A percentile compares a stretch with the other conserved stretches of the same genome.
phyloP scores from a whole-genome alignment of 75 land plant species.

The Cunninghamia lanceolata region DNA sequence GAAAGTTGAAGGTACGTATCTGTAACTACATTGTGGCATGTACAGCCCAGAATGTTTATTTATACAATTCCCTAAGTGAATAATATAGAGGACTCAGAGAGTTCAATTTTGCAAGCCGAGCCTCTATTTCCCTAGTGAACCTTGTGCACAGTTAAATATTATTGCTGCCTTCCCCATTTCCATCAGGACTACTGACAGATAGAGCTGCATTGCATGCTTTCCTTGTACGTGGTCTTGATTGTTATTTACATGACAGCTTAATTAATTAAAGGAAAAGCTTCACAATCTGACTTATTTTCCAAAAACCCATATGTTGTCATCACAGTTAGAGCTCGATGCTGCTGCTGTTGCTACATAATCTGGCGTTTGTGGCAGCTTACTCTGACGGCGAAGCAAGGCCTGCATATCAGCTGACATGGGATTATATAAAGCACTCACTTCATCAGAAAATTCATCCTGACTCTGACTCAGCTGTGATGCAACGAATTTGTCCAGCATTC shows the following conservation, averaged over 20 bases:
- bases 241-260: constrained; percentile 2
- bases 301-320: constrained; percentile 6
- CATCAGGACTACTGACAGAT: background rate
- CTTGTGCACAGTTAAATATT: background rate
- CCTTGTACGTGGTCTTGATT: background rate
- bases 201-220: background rate
- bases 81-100: background rate
- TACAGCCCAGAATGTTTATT: background rate
- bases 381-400: background rate
- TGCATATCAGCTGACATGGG: background rate
- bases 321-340: constrained; percentile 8
- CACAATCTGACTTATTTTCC: constrained; percentile 1
- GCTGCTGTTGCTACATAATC: constrained; percentile 10
- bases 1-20: background rate
- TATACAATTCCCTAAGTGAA: background rate
- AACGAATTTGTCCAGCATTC: constrained; percentile 67
- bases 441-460: constrained; percentile 24
- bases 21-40: background rate
- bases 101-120: background rate
- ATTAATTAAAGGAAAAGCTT: background rate
- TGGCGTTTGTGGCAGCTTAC: background rate
- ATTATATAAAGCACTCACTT: background rate
- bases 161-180: background rate
- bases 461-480: constrained; percentile 76
- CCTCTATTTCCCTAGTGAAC: background rate